A percentile compares a stretch with the other conserved stretches of the same genome.
These are phyloP conservation scores for Escovopsis sp. DNA, from an alignment of 2,329 filamentous ascomycete species.

Conservation along the genomic window DNA sequence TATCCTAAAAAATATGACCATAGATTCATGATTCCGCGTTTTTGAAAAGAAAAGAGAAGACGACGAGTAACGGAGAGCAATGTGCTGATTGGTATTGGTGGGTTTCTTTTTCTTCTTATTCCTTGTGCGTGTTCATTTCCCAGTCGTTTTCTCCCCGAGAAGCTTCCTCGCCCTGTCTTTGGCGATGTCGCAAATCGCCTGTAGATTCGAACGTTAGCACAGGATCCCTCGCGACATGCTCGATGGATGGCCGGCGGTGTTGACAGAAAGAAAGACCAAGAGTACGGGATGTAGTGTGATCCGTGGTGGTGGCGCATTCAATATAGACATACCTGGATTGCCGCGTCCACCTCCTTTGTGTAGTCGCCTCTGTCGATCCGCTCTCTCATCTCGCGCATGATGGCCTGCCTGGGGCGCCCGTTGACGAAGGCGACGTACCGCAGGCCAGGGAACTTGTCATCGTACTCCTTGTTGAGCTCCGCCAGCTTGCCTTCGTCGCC, in stretches of 20 bases:
- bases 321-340: constrained; percentile 47
- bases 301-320: not conserved
- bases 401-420: constrained; percentile 53
- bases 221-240: not conserved
- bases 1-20: constrained; percentile 3
- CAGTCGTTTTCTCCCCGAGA: constrained; percentile 2
- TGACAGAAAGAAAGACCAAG: not conserved
- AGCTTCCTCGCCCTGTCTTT: constrained; percentile 61
- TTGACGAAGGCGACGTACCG: constrained; percentile 90
- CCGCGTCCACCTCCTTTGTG: constrained; percentile 53
- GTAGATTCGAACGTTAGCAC: too few relatives aligned
- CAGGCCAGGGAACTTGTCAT: constrained; percentile 64
- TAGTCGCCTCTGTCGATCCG: constrained; percentile 58
- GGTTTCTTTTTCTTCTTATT: too few relatives aligned
- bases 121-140: constrained; percentile 1
- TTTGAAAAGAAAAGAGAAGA: not conserved
- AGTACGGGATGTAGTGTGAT: not conserved
- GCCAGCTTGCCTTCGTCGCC: constrained; percentile 43
- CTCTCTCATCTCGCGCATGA: constrained; percentile 69
- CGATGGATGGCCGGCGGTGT: not conserved
- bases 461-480: constrained; percentile 62
- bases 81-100: too few relatives aligned
- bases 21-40: constrained; percentile 1
- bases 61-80: too few relatives aligned
- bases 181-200: constrained; percentile 91